These are phyloP conservation scores for Isabelozyma heimii DNA, from an alignment of 805 yeast genomes.

Conservation along the genomic window DNA sequence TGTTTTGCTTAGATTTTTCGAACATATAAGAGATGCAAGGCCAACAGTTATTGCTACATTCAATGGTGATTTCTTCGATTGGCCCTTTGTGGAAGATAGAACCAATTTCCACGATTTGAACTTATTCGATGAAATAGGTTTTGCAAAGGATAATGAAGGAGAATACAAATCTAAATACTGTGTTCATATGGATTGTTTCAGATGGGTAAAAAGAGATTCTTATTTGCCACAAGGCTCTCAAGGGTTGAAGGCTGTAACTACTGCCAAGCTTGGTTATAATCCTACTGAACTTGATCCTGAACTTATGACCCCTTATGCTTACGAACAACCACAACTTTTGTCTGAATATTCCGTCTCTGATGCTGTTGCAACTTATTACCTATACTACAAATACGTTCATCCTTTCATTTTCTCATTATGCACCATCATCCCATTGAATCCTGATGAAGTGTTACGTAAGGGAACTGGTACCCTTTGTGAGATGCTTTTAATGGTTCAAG, in stretches of 20 bases:
- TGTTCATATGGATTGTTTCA: conserved; percentile 93
- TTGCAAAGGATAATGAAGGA: conserved; percentile 82
- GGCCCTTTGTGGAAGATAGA: conserved; percentile 96
- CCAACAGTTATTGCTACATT: conserved; percentile 98
- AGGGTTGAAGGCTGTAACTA: conserved; percentile 96
- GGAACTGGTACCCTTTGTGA: conserved; percentile 99
- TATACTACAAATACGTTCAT: conserved; percentile 94
- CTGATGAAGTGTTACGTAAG: conserved; percentile 92
- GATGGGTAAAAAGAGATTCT: conserved; percentile 98
- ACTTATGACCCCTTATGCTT: conserved; percentile 96
- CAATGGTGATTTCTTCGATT: conserved; percentile 98
- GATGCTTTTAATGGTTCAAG: conserved; percentile 95
- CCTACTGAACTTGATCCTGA: conserved; percentile 98
- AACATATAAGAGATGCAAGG: conserved; percentile 79
- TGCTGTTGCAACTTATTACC: conserved; percentile 97
- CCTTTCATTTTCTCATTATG: conserved; percentile 95
- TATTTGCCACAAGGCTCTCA: conserved; percentile 98
- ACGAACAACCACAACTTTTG: conserved; percentile 84
- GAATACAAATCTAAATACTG: conserved; percentile 92
- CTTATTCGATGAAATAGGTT: conserved; percentile 92
- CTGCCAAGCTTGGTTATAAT: conserved; percentile 90
- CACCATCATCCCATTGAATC: conserved; percentile 91
- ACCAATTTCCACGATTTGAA: conserved; percentile 79
- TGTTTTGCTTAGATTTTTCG: conserved; percentile 73
- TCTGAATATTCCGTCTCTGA: conserved; percentile 98